Conservation (phyloP, 106 monocot species). For the Gastrodia elata region DNA sequence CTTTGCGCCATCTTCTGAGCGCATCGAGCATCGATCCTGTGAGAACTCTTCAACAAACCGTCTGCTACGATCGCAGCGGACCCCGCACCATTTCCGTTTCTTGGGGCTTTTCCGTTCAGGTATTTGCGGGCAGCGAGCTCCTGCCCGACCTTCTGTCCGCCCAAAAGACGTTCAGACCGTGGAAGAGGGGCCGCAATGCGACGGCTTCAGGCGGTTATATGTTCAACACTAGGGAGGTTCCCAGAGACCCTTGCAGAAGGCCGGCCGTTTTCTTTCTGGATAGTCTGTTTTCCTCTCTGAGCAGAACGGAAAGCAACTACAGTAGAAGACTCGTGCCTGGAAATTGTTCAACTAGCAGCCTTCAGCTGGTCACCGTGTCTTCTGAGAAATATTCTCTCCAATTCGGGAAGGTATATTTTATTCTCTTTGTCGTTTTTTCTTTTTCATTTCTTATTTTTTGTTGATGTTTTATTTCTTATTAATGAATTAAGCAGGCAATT, state of each 20-base stretch:
- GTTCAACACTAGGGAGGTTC: slow-evolving; percentile 55
- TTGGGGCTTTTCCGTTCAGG: slow-evolving; percentile 77
- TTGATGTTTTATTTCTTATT: background rate
- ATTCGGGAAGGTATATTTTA: slow-evolving; percentile 34
- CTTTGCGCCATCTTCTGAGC: slow-evolving; percentile 42
- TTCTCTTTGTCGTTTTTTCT: background rate
- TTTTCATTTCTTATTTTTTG: background rate
- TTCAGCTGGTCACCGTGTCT: slow-evolving; percentile 39
- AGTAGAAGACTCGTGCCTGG: slow-evolving; percentile 22
- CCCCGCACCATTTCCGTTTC: slow-evolving; percentile 51
- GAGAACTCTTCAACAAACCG: slow-evolving; percentile 58
- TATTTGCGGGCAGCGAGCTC: slow-evolving; percentile 56
- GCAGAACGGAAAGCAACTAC: slow-evolving; percentile 41
- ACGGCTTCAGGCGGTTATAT: slow-evolving; percentile 30
- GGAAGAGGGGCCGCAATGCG: slow-evolving; percentile 35
- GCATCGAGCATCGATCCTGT: slow-evolving; percentile 43
- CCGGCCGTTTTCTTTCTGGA: slow-evolving; percentile 58
- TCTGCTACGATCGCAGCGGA: slow-evolving; percentile 52
- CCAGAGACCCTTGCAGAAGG: slow-evolving; percentile 58
- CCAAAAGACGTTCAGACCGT: slow-evolving; percentile 57
- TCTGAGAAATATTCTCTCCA: slow-evolving; percentile 26
- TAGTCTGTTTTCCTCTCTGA: slow-evolving; percentile 10
- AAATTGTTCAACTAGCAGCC: slow-evolving; percentile 35
- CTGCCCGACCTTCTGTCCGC: slow-evolving; percentile 53
- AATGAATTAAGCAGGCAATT: slow-evolving; percentile 17